These are phyloP conservation scores for Spathaspora sp. DNA, from an alignment of 805 yeast genomes.

Conservation along the genomic window DNA sequence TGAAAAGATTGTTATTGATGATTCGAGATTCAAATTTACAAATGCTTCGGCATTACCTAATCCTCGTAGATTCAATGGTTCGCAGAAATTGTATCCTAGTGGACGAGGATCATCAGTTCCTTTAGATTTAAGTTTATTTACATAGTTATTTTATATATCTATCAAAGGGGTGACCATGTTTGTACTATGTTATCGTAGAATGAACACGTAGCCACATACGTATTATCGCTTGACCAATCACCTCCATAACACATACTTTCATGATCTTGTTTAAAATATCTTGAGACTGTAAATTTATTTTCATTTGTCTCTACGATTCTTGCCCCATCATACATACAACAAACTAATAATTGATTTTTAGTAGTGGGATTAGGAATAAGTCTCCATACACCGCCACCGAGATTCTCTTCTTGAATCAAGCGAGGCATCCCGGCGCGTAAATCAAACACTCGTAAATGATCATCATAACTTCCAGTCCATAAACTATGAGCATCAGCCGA, in stretches of 20 bases:
- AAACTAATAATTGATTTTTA: constrained; percentile 56
- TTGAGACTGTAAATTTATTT: constrained; percentile 22
- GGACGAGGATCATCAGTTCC: constrained; percentile 95
- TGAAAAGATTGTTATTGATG: constrained; percentile 55
- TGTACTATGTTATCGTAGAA: constrained; percentile 86
- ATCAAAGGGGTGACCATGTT: constrained; percentile 48
- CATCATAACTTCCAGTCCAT: constrained; percentile 94
- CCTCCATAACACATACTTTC: constrained; percentile 96
- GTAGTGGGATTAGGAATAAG: constrained; percentile 57
- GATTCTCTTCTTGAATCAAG: constrained; percentile 38
- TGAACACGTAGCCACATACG: constrained; percentile 72
- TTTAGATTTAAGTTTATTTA: constrained; percentile 47
- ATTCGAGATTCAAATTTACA: constrained; percentile 62
- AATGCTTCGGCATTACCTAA: constrained; percentile 72
- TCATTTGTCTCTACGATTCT: constrained; percentile 44
- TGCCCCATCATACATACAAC: constrained; percentile 97
- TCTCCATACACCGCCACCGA: constrained; percentile 97
- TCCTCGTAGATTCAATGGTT: constrained; percentile 68
- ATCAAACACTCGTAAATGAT: constrained; percentile 65
- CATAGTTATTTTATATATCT: constrained; percentile 1
- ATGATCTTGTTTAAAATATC: constrained; percentile 64
- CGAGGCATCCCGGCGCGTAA: constrained; percentile 53
- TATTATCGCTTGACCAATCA: constrained; percentile 63
- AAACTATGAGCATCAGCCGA: constrained; percentile 41
- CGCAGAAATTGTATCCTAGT: constrained; percentile 81